These are phyloP conservation scores for Tylopilus sp. DNA, from an alignment of 1,284 basidiomycete species.

Conservation along the genomic window DNA sequence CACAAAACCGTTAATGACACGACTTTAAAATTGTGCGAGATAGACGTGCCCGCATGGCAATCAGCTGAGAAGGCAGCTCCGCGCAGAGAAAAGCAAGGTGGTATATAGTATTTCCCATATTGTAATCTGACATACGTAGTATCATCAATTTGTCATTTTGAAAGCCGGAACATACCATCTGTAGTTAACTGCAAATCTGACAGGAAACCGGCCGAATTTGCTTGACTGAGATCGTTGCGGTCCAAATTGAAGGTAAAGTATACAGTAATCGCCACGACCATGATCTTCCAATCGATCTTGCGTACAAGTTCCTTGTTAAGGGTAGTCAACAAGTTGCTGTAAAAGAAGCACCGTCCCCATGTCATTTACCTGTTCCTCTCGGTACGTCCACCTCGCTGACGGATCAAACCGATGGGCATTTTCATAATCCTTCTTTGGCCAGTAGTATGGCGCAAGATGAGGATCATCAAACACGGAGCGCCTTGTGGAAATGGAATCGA, in stretches of 20 bases:
- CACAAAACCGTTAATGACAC: too few relatives aligned
- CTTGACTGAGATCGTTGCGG: slow-evolving; percentile 65
- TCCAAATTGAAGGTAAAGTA: slow-evolving; percentile 60
- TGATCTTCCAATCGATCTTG: slow-evolving; percentile 62
- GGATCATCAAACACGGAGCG: slow-evolving; percentile 71
- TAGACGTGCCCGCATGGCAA: neutral
- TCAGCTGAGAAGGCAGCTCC: slow-evolving; percentile 4
- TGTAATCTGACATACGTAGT: neutral
- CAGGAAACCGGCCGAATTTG: slow-evolving; percentile 78
- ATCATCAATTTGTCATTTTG: neutral
- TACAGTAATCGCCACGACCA: slow-evolving; percentile 58
- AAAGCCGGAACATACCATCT: slow-evolving; percentile 47
- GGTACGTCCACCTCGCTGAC: slow-evolving; percentile 73
- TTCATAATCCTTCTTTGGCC: slow-evolving; percentile 68
- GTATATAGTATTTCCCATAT: neutral
- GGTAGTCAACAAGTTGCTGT: neutral
- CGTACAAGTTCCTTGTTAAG: slow-evolving; percentile 46
- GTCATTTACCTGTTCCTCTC: slow-evolving; percentile 66
- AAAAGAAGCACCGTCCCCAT: neutral
- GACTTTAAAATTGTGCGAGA: neutral
- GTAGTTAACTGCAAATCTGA: slow-evolving; percentile 70
- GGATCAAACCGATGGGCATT: slow-evolving; percentile 76
- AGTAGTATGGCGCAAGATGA: slow-evolving; percentile 59
- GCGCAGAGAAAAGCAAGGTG: neutral
- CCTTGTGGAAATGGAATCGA: slow-evolving; percentile 36